Evolutionary conservation across 2,329 filamentous ascomycete genomes (phyloP).

Genomic region (Conoideocrella luteorostrata): DNA sequence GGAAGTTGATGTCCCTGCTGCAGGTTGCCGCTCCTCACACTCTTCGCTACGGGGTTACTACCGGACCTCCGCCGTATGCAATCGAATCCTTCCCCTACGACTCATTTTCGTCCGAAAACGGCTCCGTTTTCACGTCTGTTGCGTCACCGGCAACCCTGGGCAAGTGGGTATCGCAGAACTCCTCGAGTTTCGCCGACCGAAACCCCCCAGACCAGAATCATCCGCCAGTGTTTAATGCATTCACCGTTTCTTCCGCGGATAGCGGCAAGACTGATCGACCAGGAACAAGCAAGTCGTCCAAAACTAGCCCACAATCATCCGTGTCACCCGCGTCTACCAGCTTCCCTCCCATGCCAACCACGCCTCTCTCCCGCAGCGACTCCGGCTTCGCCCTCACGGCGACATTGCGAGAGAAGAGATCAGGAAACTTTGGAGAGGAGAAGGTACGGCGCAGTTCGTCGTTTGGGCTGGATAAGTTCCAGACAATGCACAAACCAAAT

Average conservation of each 20-base stretch:
- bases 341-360: constrained; percentile 70
- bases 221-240: constrained; percentile 82
- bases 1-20: constrained; percentile 81
- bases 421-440: constrained; percentile 79
- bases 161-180: constrained; percentile 85
- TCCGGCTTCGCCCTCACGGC: constrained; percentile 83
- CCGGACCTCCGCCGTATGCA: constrained; percentile 88
- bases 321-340: constrained; percentile 71
- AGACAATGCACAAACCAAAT: constrained; percentile 61
- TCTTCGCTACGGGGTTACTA: constrained; percentile 74
- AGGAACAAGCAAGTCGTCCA: constrained; percentile 61
- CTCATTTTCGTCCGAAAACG: constrained; percentile 80
- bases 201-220: constrained; percentile 44
- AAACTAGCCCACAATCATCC: constrained; percentile 56
- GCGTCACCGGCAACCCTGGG: constrained; percentile 67
- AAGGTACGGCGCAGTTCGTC: constrained; percentile 86
- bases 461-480: constrained; percentile 70
- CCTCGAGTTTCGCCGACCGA: constrained; percentile 73
- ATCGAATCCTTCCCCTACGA: constrained; percentile 90
- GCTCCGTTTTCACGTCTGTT: constrained; percentile 68
- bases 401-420: constrained; percentile 87
- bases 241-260: constrained; percentile 68
- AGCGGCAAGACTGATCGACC: constrained; percentile 66
- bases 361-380: constrained; percentile 81
- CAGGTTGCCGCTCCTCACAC: constrained; percentile 89